Percentiles rank a stretch among this genome's conserved stretches.
phyloP scores from a whole-genome alignment of 108 stramenopile species.

The Skeletonema grethae region DNA sequence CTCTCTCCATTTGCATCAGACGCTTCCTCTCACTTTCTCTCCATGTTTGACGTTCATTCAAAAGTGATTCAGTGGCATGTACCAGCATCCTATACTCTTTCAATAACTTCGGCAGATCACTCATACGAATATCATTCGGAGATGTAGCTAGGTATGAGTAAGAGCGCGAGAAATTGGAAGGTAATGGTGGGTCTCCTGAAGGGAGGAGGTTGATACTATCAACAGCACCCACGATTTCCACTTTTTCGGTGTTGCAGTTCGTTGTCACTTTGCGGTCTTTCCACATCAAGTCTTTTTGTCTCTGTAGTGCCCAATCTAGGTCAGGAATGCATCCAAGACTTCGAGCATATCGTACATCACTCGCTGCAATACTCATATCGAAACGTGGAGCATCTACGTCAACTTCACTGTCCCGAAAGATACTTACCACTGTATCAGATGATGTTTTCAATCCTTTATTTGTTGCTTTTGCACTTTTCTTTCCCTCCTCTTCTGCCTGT shows the following conservation, averaged over 20 bases:
- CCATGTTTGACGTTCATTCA: conserved; percentile 58
- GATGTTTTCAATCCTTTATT: neutral
- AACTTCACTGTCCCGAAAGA: neutral
- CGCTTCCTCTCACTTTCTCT: conserved; percentile 32
- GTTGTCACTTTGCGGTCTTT: conserved; percentile 27
- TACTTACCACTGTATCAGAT: neutral
- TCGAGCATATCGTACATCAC: conserved; percentile 67
- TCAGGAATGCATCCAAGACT: conserved; percentile 60
- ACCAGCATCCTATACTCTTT: conserved; percentile 82
- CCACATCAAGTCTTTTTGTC: conserved; percentile 35
- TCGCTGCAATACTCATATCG: conserved; percentile 43
- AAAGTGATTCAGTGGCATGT: conserved; percentile 64
- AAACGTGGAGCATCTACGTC: conserved; percentile 1
- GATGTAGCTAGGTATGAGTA: conserved; percentile 67
- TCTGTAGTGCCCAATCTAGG: conserved; percentile 69
- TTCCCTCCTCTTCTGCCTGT: neutral
- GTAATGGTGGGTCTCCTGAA: conserved; percentile 31
- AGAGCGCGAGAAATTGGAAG: conserved; percentile 59
- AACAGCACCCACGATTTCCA: neutral
- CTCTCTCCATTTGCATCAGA: conserved; percentile 17
- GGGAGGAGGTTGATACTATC: conserved; percentile 13
- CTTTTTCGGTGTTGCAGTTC: conserved; percentile 17
- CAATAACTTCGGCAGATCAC: conserved; percentile 68
- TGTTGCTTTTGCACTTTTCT: conserved; percentile 13
- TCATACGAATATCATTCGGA: conserved; percentile 69